These are phyloP conservation scores for Trichoderma sp. DNA, from an alignment of 2,329 filamentous ascomycete species.

Conservation along the genomic window DNA sequence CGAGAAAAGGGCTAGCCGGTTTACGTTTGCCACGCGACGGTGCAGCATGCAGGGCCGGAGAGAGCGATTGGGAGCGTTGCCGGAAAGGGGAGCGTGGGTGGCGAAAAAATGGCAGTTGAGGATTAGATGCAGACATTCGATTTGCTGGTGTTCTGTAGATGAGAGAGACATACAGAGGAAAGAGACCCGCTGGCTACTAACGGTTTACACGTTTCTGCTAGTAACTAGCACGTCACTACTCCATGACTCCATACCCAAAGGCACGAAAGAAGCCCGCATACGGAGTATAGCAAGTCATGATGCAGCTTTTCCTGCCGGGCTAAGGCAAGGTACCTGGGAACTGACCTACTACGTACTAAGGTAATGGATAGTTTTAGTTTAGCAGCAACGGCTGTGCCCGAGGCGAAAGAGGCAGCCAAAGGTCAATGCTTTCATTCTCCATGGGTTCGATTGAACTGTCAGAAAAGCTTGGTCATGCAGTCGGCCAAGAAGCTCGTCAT, in stretches of 20 bases:
- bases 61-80: background rate
- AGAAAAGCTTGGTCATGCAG: background rate
- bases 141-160: background rate
- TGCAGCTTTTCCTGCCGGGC: background rate
- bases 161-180: background rate
- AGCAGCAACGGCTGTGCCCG: background rate
- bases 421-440: background rate
- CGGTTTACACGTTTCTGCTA: background rate
- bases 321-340: background rate
- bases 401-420: conserved; percentile 6
- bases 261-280: background rate
- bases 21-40: background rate
- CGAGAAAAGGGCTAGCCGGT: background rate
- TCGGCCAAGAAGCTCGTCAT: background rate
- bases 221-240: background rate
- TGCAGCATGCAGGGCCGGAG: conserved; percentile 1
- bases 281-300: background rate
- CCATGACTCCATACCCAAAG: background rate
- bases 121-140: background rate
- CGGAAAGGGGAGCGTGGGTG: background rate
- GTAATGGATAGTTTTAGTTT: background rate
- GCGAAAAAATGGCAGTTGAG: background rate
- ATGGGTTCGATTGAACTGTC: background rate
- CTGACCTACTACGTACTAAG: background rate
- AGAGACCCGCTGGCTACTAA: background rate